These are phyloP conservation scores for Pelargonium myrrhifolium DNA, from an alignment of 441 rosid species.

Conservation along the genomic window DNA sequence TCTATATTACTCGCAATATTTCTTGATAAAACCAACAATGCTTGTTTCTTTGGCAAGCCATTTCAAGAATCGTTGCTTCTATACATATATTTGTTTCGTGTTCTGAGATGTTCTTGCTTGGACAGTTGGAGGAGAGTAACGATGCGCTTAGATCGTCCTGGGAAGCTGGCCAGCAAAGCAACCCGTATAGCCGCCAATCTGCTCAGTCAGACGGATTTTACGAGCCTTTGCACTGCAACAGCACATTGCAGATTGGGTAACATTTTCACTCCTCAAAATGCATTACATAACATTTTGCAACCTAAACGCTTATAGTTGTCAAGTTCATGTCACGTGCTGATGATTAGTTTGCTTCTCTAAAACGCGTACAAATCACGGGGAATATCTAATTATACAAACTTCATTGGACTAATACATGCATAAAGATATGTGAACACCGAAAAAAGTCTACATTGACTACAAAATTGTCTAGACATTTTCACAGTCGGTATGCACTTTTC, in stretches of 20 bases:
- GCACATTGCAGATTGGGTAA: constrained; percentile 42
- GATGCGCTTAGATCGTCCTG: neutral
- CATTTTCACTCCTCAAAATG: neutral
- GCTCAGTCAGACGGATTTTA: constrained; percentile 17
- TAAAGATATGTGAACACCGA: too few species aligned
- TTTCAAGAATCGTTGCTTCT: neutral
- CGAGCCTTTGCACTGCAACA: constrained; percentile 33
- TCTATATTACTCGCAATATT: too few species aligned
- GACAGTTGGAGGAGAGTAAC: constrained; percentile 7
- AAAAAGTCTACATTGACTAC: too few species aligned
- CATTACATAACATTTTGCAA: neutral
- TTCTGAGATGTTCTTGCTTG: neutral
- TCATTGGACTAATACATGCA: too few species aligned
- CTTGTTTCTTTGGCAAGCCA: too few species aligned
- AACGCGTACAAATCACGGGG: too few species aligned
- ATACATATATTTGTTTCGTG: neutral
- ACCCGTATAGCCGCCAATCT: constrained; percentile 4
- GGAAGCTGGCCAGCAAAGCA: constrained; percentile 6
- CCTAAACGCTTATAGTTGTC: too few species aligned
- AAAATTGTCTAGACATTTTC: too few species aligned
- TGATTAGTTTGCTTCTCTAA: neutral
- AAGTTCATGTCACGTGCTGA: too few species aligned
- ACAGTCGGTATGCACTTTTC: too few species aligned
- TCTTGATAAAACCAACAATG: too few species aligned
- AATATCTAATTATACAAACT: too few species aligned